Conservation (phyloP, 352 stramenopile genomes). For the Blastocystis sp. region DNA sequence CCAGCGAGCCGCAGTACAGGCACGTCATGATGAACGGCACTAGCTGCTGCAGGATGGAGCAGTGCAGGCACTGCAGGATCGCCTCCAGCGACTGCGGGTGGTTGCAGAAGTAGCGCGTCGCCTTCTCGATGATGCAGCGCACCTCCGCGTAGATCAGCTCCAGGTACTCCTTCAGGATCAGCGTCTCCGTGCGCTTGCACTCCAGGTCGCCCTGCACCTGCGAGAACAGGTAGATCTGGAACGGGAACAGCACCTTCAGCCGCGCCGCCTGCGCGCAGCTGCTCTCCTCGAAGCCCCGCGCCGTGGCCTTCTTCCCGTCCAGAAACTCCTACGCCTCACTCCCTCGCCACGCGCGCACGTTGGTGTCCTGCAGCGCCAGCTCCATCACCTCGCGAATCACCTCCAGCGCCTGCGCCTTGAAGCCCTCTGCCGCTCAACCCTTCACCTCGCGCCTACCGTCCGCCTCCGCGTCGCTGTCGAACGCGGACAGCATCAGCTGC, state of each 20-base stretch:
- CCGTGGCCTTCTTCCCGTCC: neutral
- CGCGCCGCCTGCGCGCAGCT: slow-evolving; percentile 39
- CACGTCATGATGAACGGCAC: slow-evolving; percentile 67
- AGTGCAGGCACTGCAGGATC: slow-evolving; percentile 40
- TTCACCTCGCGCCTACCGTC: neutral
- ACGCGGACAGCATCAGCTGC: slow-evolving; percentile 47
- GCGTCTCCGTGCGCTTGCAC: slow-evolving; percentile 47
- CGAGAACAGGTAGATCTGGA: slow-evolving; percentile 69
- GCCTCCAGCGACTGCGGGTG: slow-evolving; percentile 8
- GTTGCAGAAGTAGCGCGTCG: slow-evolving; percentile 4
- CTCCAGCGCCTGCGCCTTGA: slow-evolving; percentile 31
- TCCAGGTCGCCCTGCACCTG: slow-evolving; percentile 68
- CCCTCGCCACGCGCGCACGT: neutral
- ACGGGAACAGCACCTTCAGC: slow-evolving; percentile 65
- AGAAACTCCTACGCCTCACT: slow-evolving; percentile 55
- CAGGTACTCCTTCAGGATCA: slow-evolving; percentile 43
- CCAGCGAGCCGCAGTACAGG: slow-evolving; percentile 58
- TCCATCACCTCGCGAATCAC: slow-evolving; percentile 60
- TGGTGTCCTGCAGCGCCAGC: slow-evolving; percentile 44
- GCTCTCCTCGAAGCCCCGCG: slow-evolving; percentile 5
- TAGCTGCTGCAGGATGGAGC: slow-evolving; percentile 29
- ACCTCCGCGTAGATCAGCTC: slow-evolving; percentile 25
- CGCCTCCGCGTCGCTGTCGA: slow-evolving; percentile 5
- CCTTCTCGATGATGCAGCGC: slow-evolving; percentile 28
- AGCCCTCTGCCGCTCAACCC: slow-evolving; percentile 1